phyloP scores from a whole-genome alignment of 1,284 basidiomycete genomes.

The Volvariella volvacea region DNA sequence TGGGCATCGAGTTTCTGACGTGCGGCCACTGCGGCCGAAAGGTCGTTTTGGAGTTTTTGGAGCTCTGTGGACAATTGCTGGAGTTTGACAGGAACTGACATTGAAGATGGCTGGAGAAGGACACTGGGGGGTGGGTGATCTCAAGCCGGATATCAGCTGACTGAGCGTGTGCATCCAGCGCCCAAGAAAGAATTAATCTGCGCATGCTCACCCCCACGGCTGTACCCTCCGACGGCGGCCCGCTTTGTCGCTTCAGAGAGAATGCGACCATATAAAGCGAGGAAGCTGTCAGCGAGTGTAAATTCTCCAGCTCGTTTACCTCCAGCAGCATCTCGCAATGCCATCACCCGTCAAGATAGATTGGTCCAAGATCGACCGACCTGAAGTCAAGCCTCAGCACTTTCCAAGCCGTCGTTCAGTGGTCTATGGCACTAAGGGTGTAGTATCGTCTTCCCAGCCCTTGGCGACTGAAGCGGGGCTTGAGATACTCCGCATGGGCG shows the following conservation, averaged over 20 bases:
- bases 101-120: slow-evolving; percentile 7
- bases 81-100: slow-evolving; percentile 37
- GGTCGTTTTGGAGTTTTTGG: slow-evolving; percentile 74
- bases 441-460: slow-evolving; percentile 88
- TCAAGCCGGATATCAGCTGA: no score
- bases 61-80: slow-evolving; percentile 67
- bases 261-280: no score
- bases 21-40: slow-evolving; percentile 68
- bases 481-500: slow-evolving; percentile 83
- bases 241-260: no score
- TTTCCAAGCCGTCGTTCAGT: slow-evolving; percentile 71
- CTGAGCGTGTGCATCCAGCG: no score
- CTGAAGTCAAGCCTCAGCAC: slow-evolving; percentile 49
- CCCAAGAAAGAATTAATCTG: no score
- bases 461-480: slow-evolving; percentile 85
- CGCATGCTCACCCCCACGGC: no score
- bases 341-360: slow-evolving; percentile 42
- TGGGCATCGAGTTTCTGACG: slow-evolving; percentile 85
- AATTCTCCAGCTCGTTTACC: no score
- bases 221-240: no score
- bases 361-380: slow-evolving; percentile 63
- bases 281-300: no score
- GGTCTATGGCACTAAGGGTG: slow-evolving; percentile 81
- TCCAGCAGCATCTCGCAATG: slow-evolving; percentile 23
- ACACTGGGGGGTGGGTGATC: no score